Percentiles rank a stretch among this genome's conserved stretches.
Evolutionary conservation across 2,329 filamentous ascomycete genomes (phyloP).

Genomic region (Alternaria sp.): DNA sequence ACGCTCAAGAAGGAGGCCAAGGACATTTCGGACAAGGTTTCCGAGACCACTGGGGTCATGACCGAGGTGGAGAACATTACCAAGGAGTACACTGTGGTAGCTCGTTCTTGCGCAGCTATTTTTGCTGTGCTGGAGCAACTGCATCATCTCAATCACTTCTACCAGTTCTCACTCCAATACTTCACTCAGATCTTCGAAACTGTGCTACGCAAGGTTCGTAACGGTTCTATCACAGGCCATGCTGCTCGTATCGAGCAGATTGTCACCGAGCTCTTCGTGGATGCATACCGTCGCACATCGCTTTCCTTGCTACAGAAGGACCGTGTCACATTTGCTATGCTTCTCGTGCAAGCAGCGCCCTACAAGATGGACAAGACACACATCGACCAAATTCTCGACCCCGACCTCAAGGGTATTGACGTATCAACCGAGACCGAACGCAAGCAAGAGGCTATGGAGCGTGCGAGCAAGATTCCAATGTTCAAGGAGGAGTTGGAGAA

Average conservation of each 20-base stretch:
- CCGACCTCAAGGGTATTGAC: constrained; percentile 77
- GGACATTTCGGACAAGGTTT: constrained; percentile 95
- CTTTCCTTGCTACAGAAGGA: constrained; percentile 93
- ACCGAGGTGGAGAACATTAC: constrained; percentile 96
- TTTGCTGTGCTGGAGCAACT: constrained; percentile 97
- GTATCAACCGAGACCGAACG: constrained; percentile 73
- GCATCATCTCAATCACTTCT: constrained; percentile 98
- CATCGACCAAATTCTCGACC: constrained; percentile 86
- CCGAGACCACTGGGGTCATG: constrained; percentile 97
- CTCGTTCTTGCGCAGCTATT: constrained; percentile 93
- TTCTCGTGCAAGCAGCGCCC: constrained; percentile 93
- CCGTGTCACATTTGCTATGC: constrained; percentile 90
- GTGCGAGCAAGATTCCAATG: constrained; percentile 72
- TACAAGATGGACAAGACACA: constrained; percentile 92
- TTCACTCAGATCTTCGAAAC: constrained; percentile 97
- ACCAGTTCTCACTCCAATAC: constrained; percentile 98
- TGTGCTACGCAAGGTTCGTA: constrained; percentile 82
- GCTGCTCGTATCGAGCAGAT: constrained; percentile 86
- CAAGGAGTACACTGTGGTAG: constrained; percentile 90
- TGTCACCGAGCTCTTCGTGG: constrained; percentile 88
- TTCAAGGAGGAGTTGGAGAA: constrained; percentile 77
- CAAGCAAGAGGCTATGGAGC: constrained; percentile 72
- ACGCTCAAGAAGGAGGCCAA: constrained; percentile 97
- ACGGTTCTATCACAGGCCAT: constrained; percentile 76
- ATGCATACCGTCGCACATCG: constrained; percentile 91